A percentile compares a stretch with the other conserved stretches of the same genome.
Evolutionary conservation across 345 rosid species (phyloP).

Genomic region (Erysimum cheiranthoides): DNA sequence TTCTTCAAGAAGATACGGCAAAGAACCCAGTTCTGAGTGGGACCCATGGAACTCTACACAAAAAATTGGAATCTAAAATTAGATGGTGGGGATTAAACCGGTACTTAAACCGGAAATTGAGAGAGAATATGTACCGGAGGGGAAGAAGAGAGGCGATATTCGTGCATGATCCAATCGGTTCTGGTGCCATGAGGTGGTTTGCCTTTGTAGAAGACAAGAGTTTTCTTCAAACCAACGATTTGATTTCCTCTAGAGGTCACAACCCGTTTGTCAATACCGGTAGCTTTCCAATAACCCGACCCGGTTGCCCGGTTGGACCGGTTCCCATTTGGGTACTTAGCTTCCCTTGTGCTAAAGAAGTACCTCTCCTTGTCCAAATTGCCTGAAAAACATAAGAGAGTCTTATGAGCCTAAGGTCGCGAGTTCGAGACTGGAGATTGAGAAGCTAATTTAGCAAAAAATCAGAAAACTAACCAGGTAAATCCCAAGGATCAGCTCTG

Average conservation of each 20-base stretch:
- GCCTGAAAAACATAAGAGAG: slow-evolving; percentile 50
- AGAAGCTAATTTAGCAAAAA: not conserved
- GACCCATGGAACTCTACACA: slow-evolving; percentile 53
- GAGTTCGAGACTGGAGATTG: not conserved
- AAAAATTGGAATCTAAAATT: not conserved
- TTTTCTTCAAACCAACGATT: slow-evolving; percentile 90
- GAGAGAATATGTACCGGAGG: slow-evolving; percentile 38
- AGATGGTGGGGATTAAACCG: slow-evolving; percentile 23
- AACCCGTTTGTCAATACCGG: slow-evolving; percentile 86
- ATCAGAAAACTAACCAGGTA: slow-evolving; percentile 67
- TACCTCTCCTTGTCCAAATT: slow-evolving; percentile 90
- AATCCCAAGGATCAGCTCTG: slow-evolving; percentile 96
- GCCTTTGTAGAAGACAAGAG: slow-evolving; percentile 95
- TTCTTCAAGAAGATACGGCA: slow-evolving; percentile 95
- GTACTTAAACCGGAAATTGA: slow-evolving; percentile 9
- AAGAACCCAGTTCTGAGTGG: slow-evolving; percentile 83
- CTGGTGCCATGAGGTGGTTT: slow-evolving; percentile 84
- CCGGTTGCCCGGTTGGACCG: slow-evolving; percentile 83
- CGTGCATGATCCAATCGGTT: slow-evolving; percentile 99
- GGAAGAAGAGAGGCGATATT: slow-evolving; percentile 68
- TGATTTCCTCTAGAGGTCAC: slow-evolving; percentile 62
- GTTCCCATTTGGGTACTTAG: slow-evolving; percentile 93
- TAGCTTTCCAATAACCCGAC: slow-evolving; percentile 97
- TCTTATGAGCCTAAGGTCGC: not conserved
- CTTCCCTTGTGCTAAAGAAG: slow-evolving; percentile 89